Evolutionary conservation across 306 rosid species (phyloP), one percentile per base, ranked within the genome.

Genomic region (Cercis canadensis): DNA sequence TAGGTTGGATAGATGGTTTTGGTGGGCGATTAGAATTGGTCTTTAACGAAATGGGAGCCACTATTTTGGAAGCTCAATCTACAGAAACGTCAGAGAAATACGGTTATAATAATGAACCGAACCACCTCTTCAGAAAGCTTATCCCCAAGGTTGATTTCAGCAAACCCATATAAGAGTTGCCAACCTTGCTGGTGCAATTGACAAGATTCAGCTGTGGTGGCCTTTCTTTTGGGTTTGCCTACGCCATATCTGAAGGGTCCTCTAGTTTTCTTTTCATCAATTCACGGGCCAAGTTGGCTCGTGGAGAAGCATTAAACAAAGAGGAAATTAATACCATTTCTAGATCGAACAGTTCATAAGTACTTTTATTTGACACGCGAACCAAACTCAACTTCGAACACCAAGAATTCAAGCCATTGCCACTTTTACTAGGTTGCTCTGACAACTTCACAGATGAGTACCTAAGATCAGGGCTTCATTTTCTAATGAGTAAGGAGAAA

Each of bases 381-480:
- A 2, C 32, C 59, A 3, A 4, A n/a, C 15, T 0, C 9, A 10
- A 7, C 15, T 24, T 24, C 9, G 61, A 55, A 10, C 61, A 55
- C 29, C 1, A 2, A 10, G 61, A 24, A 13, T 55, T 17, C 61
- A 55, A 24, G 37, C 8, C 34, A 5, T 37, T 15, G 1, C 61
- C 61, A 11, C 39, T 55, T 5, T 4, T 55, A 16, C 4, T 24
- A 4, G 61, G 61, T 24, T 24, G 61, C 61, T 55, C 61, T 4
- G 37, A 55, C 37, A 1, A 37, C n/a, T 21, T 69, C 24, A 69
- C 55, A 29, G 50, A 57, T 57, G 65, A 69, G 4, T 57, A 69
- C 31, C 5, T 69, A 0, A 43, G 52, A 9, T 69, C 75, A 0
- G 45, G 13, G 15, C 17, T 69, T 5, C 55, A 69, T n/a, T 43